phyloP scores from a whole-genome alignment of 192 early-diverging fungal genomes.

The Coemansia biformis region DNA sequence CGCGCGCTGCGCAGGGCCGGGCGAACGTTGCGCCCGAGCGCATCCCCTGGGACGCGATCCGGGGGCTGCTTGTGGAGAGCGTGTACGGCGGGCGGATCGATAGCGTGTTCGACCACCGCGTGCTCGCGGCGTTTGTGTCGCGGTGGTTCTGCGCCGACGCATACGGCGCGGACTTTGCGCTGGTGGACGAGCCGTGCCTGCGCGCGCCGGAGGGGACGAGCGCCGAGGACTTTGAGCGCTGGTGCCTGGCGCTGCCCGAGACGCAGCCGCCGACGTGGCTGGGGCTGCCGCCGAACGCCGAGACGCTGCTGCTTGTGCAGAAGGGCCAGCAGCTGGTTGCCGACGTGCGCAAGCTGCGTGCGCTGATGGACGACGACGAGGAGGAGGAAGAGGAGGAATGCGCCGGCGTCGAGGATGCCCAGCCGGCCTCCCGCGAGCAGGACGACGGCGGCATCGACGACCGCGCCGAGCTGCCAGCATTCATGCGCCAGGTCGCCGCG shows the following conservation, averaged over 20 bases:
- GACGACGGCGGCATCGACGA: slow-evolving; percentile 1
- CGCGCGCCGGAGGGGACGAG: slow-evolving; percentile 81
- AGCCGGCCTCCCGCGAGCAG: too few species aligned
- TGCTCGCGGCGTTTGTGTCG: slow-evolving; percentile 83
- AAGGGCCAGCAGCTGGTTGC: slow-evolving; percentile 75
- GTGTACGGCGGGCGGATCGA: slow-evolving; percentile 98
- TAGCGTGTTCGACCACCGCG: slow-evolving; percentile 78
- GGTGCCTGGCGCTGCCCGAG: slow-evolving; percentile 84
- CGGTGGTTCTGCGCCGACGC: slow-evolving; percentile 70
- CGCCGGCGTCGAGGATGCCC: background rate
- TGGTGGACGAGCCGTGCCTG: slow-evolving; percentile 60
- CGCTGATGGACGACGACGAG: slow-evolving; percentile 77
- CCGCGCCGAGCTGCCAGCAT: slow-evolving; percentile 58
- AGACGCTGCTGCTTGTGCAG: slow-evolving; percentile 76
- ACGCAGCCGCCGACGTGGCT: slow-evolving; percentile 96
- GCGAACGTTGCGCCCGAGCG: slow-evolving; percentile 87
- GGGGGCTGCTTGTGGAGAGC: slow-evolving; percentile 74
- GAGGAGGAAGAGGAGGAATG: slow-evolving; percentile 13
- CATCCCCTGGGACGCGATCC: slow-evolving; percentile 96
- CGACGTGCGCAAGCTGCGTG: slow-evolving; percentile 82
- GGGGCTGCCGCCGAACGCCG: slow-evolving; percentile 88
- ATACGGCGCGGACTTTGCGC: slow-evolving; percentile 75
- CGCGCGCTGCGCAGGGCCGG: slow-evolving; percentile 66
- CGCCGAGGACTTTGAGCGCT: slow-evolving; percentile 79
- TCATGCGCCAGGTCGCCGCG: slow-evolving; percentile 64